Evolutionary conservation across 2,329 filamentous ascomycete genomes (phyloP).

Genomic region (Botryotinia calthae): DNA sequence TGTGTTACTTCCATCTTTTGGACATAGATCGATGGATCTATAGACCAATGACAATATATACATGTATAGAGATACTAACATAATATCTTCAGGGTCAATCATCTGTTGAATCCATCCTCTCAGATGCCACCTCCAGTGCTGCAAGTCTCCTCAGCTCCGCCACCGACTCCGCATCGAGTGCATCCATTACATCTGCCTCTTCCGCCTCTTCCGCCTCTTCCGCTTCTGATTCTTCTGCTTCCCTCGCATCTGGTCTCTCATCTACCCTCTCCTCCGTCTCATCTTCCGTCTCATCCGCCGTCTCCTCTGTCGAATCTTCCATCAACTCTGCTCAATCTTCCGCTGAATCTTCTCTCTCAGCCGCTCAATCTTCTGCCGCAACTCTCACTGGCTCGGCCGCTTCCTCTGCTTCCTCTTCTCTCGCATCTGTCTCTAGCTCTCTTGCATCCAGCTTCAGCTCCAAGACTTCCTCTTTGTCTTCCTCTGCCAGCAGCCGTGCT

Average conservation of each 20-base stretch:
- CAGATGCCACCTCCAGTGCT: slow-evolving; percentile 7
- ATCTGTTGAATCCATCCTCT: slow-evolving; percentile 7
- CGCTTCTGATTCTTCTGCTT: not conserved
- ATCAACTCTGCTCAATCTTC: not conserved
- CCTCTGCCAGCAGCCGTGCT: slow-evolving; percentile 16
- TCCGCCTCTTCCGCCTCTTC: not conserved
- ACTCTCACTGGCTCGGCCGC: slow-evolving; percentile 16
- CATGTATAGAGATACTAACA: not conserved
- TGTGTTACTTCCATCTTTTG: not conserved
- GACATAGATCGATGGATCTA: not conserved
- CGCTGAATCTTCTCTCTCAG: not conserved
- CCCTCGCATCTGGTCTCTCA: not conserved
- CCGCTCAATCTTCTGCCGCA: not conserved
- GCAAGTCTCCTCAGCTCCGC: not conserved
- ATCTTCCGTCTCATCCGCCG: not conserved
- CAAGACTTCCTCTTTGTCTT: slow-evolving; percentile 19
- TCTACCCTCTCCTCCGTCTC: not conserved
- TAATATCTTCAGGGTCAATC: slow-evolving; percentile 24
- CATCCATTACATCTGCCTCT: not conserved
- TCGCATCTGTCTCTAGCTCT: slow-evolving; percentile 19
- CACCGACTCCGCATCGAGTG: not conserved
- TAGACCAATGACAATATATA: not conserved
- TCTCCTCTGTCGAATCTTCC: not conserved
- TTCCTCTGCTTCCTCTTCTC: slow-evolving; percentile 21
- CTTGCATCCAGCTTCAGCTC: slow-evolving; percentile 15